Conservation (phyloP, 345 rosid species). For the Corchorus olitorius region DNA sequence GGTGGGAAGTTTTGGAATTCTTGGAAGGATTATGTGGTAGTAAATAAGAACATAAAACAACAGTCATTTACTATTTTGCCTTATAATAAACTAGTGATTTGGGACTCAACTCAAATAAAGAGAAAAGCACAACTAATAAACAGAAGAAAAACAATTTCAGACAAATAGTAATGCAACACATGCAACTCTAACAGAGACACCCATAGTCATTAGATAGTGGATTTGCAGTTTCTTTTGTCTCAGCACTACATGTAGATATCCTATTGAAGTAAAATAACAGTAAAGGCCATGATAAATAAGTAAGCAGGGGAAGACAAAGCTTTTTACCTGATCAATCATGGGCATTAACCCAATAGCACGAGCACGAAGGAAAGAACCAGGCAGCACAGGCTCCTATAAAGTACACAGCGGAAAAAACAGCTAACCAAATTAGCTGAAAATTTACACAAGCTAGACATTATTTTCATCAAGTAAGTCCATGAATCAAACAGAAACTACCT, state of each 20-base stretch:
- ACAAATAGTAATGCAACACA: neutral
- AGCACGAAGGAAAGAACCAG: constrained; percentile 93
- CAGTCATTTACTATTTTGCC: neutral
- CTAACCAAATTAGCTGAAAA: constrained; percentile 9
- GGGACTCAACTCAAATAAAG: neutral
- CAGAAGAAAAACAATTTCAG: neutral
- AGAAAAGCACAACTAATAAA: neutral
- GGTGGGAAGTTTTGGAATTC: neutral
- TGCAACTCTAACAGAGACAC: neutral
- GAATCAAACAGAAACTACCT: constrained; percentile 50
- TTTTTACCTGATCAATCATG: constrained; percentile 87
- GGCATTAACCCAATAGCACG: constrained; percentile 99
- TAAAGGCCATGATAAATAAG: neutral
- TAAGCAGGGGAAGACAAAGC: neutral
- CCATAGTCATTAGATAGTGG: neutral
- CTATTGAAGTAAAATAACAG: neutral
- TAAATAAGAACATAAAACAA: neutral
- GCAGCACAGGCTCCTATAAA: constrained; percentile 82
- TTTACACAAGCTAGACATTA: neutral
- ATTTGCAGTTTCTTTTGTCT: neutral
- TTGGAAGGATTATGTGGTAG: neutral
- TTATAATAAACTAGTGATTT: neutral
- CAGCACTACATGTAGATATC: constrained; percentile 3
- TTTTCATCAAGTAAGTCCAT: constrained; percentile 6
- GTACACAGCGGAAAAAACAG: constrained; percentile 18